phyloP scores from a whole-genome alignment of 2,329 filamentous ascomycete species.

The Dothiorella sarmentorum region DNA sequence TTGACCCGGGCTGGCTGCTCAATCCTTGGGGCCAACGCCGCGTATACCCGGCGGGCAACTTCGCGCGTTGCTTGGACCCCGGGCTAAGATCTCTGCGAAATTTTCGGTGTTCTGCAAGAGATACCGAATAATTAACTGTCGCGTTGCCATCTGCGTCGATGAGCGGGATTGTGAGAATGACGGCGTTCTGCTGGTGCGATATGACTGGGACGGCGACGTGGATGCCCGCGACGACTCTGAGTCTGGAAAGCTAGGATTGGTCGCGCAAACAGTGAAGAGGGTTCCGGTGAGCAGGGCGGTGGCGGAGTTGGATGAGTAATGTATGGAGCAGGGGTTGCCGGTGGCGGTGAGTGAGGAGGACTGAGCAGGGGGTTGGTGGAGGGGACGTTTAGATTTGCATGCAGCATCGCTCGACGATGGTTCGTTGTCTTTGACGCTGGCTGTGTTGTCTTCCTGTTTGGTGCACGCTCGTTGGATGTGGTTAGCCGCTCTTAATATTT shows the following conservation, averaged over 20 bases:
- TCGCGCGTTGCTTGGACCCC: background rate
- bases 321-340: background rate
- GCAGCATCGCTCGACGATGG: too few relatives aligned
- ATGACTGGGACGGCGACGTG: background rate
- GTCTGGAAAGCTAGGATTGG: background rate
- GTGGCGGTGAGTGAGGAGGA: conserved; percentile 41
- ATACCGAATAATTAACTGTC: background rate
- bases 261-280: background rate
- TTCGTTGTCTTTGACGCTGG: too few relatives aligned
- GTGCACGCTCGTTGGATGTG: too few relatives aligned
- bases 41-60: background rate
- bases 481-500: too few relatives aligned
- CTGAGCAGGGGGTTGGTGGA: too few relatives aligned
- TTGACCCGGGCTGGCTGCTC: background rate
- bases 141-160: background rate
- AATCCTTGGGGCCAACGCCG: background rate
- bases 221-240: background rate
- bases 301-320: background rate
- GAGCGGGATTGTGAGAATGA: background rate
- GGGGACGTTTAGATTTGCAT: too few relatives aligned
- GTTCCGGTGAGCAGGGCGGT: background rate
- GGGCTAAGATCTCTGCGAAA: background rate
- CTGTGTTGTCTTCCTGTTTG: too few relatives aligned
- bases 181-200: background rate
- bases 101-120: background rate